Evolutionary conservation across 768 basidiomycete species (phyloP), one percentile per base, ranked within the genome.

Genomic region (Panus rudis): DNA sequence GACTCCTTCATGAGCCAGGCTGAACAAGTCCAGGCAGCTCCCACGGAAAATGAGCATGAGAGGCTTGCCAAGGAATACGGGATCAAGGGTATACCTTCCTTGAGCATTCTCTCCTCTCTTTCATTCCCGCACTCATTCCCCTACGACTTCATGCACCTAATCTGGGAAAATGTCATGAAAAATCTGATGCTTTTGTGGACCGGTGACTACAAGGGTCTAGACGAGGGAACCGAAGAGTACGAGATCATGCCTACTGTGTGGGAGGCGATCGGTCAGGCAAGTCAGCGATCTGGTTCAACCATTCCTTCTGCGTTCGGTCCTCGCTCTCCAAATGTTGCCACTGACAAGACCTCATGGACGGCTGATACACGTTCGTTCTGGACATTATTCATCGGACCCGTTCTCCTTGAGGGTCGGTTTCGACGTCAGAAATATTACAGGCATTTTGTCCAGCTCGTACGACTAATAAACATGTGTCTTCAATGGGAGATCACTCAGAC

Each of bases 61-160:
- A n/a, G 43, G 2, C 45, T 52, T 0, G 41, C 55, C 3, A 53
- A 49, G 21, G n/a, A 47, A 37, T 52, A 47, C 43, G 48, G 50
- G 12, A 47, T 55, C 51, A 53, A 55, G 41, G 46, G 56, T 25
- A 17, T 56, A 13, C 51, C 70, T 3, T 25, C 66, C 0, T 60
- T 72, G 16, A 43, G 46, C 7, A 11, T 20, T 13, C 58, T 72
- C 1, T 39, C 51, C 2, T 68, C 63, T 0, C 44, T 72, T 17
- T 53, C 53, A 6, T 67, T 71, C 47, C 65, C 73, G 1, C 1
- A 16, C 4, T 67, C 66, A 11, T 68, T 71, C 17, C 71, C 71
- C 0, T 65, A 66, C 46, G 72, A 76, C 39, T 70, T 73, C 55
- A 73, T 76, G 67, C 73, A 78, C 39, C 59, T 71, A 0, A 55